Evolutionary conservation across 1,284 basidiomycete genomes (phyloP).

Genomic region (Tetrapyrgos nigripes): DNA sequence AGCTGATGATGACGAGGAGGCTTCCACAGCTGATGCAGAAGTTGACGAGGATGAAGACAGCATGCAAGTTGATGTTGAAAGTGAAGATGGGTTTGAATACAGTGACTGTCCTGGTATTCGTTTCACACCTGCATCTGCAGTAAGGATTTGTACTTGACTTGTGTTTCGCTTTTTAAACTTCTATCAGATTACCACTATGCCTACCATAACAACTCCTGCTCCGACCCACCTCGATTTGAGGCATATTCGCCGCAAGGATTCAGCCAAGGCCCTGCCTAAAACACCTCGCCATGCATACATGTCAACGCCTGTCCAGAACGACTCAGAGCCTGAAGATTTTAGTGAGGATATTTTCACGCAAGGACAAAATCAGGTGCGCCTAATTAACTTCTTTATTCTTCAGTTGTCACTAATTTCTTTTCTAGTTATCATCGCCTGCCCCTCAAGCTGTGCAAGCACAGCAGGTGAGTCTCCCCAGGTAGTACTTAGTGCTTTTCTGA

Average conservation of each 20-base stretch:
- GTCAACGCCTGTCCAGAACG: neutral
- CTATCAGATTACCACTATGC: neutral
- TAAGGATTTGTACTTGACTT: neutral
- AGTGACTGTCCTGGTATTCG: neutral
- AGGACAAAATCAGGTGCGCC: no score
- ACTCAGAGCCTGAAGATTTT: neutral
- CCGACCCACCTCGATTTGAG: neutral
- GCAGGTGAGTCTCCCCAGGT: no score
- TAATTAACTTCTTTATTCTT: no score
- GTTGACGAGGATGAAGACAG: neutral
- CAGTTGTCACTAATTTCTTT: no score
- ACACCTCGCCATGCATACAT: neutral
- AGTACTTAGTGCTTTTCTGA: no score
- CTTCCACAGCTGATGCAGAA: neutral
- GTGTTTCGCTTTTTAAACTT: neutral
- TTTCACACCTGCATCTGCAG: neutral
- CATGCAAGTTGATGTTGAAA: neutral
- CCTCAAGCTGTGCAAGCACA: no score
- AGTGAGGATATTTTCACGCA: neutral
- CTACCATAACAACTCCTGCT: neutral
- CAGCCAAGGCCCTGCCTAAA: neutral
- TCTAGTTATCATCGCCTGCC: no score
- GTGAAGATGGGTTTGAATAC: neutral
- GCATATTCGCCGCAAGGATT: neutral
- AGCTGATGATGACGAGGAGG: neutral